Evolutionary conservation across 805 yeast species (phyloP), one percentile per base, ranked within the genome.

Genomic region (Candida arabinofermentans): DNA sequence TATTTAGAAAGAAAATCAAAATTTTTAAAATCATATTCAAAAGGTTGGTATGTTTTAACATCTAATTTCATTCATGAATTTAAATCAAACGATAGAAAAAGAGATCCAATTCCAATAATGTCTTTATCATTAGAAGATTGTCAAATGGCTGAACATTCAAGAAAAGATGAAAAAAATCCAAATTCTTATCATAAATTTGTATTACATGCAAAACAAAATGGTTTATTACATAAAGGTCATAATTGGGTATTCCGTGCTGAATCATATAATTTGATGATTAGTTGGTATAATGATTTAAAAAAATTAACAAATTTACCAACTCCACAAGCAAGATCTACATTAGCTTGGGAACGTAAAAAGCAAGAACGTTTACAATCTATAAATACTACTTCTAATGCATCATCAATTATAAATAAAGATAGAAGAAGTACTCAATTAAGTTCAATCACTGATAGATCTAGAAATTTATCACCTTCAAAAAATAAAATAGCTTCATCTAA

Each of bases 231-330:
- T 47, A 74, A 87, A 55, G 86, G 88, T 33, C 97, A 90, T 65
- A 89, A 88, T 55, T 88, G 93, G 87, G 93, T 90, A n/a, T 90
- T 91, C 69, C 75, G 95, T 50, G 83, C 95, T n/a, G 93, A 86
- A 55, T 76, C 84, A 37, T 85, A 84, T 54, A 84, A 81, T 32
- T 63, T 74, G 24, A 86, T 89, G 91, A 78, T 83, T 60, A 74
- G 71, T 30, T 91, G 99, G 99, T 86, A 77, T 62, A 77, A 77
- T 50, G 95, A 86, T 57, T 71, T 91, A 50, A 80, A 81, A 58
- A 70, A 69, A 36, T 69, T 89, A 51, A 83, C 93, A 2, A 64
- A 72, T 13, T 69, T 84, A 44, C 69, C 81, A 17, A 75, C 75
- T n/a, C 79, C 87, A 2, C 65, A 72, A 22, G 72, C 82, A 12